Evolutionary conservation across 495 filamentous ascomycete genomes (phyloP).

Genomic region (Hyaloscypha bicolor): DNA sequence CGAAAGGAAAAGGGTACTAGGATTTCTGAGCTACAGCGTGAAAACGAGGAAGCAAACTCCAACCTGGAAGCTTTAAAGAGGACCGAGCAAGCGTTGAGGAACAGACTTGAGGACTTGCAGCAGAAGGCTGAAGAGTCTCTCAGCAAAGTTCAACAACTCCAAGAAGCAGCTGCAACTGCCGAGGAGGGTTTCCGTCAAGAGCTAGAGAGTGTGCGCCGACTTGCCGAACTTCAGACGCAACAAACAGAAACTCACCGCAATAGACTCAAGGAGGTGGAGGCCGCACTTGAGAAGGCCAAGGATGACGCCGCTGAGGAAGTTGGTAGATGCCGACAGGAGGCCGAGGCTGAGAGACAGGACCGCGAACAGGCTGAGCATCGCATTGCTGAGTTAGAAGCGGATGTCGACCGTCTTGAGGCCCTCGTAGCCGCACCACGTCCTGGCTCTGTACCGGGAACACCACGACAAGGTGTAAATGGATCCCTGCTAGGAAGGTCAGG

Average conservation of each 20-base stretch:
- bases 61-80: slow-evolving; percentile 75
- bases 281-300: slow-evolving; percentile 72
- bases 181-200: slow-evolving; percentile 84
- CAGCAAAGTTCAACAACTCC: slow-evolving; percentile 75
- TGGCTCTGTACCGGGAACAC: slow-evolving; percentile 57
- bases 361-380: slow-evolving; percentile 69
- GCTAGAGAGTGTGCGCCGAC: slow-evolving; percentile 73
- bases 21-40: slow-evolving; percentile 82
- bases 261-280: slow-evolving; percentile 80
- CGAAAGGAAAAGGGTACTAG: slow-evolving; percentile 91
- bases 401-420: slow-evolving; percentile 68
- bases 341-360: slow-evolving; percentile 77
- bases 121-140: slow-evolving; percentile 85
- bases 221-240: slow-evolving; percentile 84
- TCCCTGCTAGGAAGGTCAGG: slow-evolving; percentile 41
- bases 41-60: slow-evolving; percentile 79
- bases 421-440: slow-evolving; percentile 28
- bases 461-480: slow-evolving; percentile 54
- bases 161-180: slow-evolving; percentile 75
- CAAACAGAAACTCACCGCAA: slow-evolving; percentile 78
- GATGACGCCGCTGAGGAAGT: slow-evolving; percentile 83
- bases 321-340: slow-evolving; percentile 73
- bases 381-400: slow-evolving; percentile 72
- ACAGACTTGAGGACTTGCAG: slow-evolving; percentile 78
- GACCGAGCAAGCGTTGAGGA: slow-evolving; percentile 77